Conservation (phyloP, 2,329 filamentous ascomycete species). For the Clarireedia hainanense region DNA sequence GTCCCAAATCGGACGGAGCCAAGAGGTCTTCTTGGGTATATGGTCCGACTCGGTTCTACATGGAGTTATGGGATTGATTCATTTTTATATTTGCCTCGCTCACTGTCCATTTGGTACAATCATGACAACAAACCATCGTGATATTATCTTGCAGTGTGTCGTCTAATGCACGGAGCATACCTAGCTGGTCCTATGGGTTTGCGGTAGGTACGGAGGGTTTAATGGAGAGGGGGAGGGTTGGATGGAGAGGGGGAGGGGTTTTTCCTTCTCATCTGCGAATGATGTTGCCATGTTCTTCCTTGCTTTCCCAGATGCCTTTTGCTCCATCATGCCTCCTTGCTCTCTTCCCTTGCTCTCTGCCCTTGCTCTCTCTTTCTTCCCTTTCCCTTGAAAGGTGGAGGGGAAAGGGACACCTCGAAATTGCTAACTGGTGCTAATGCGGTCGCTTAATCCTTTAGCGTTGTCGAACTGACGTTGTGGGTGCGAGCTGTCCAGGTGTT, state of each 20-base stretch:
- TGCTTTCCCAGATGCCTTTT: no score
- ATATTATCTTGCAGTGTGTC: no score
- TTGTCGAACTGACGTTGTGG: constrained; percentile 1
- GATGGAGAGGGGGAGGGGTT: background rate
- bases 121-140: no score
- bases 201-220: background rate
- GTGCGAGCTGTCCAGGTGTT: background rate
- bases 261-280: no score
- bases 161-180: background rate
- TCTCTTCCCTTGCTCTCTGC: background rate
- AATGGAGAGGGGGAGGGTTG: background rate
- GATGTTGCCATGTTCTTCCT: no score
- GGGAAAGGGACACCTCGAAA: background rate
- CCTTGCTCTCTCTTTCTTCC: background rate
- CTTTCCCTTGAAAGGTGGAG: background rate
- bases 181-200: background rate
- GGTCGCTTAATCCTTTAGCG: constrained; percentile 2
- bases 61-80: no score
- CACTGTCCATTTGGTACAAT: no score
- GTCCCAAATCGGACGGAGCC: no score
- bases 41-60: no score
- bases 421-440: background rate
- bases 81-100: no score
- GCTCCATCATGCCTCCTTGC: no score
- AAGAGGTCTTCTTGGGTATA: no score